Evolutionary conservation across 805 yeast genomes (phyloP), one percentile per base, ranked within the genome.

Genomic region (Candida takata): DNA sequence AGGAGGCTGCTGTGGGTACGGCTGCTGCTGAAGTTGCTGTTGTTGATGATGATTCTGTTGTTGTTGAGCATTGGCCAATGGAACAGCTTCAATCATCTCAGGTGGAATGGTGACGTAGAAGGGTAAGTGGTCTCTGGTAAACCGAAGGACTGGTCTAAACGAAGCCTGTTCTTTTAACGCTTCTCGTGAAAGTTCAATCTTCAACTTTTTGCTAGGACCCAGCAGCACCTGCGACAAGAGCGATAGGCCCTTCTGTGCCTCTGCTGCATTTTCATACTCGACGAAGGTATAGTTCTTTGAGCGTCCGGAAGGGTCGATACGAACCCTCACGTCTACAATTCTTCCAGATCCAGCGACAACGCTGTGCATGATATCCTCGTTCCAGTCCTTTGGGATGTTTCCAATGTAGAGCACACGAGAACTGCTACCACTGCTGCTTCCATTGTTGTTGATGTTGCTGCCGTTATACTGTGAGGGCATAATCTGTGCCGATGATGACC

Each of bases 341-440:
- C 73, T 71, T 1, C 92, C 92, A 8, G 83, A 68, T 1, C 88
- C 88, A 36, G 83, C 77, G 17, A 81, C 78, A 9, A 82, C 72
- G 20, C 77, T 72, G 35, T 76, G 72, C 24, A 82, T 63, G 12
- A 69, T 72, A 34, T 72, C 73, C 37, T 72, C 78, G 42, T 69
- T 77, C 92, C 92, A 83, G 42, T 77, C 79, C 44, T 70, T 70
- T 1, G 92, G 92, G 19, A 82, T 61, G 46, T 70, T 72, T 12
- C 84, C 85, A 11, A 78, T 45, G 46, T 73, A 78, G 15, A 78
- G 54, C 16, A 76, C 77, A 27, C 72, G 27, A 21, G 27, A 30
- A 8, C 23, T 9, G 4, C 20, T n/a, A 21, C n/a, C 19, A 8
- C 27, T 11, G 5, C n/a, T 15, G 9, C 19, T 15, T 5, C 28